These are phyloP conservation scores for Eudorina sp. DNA, from an alignment of 139 green algal genomes.

Conservation along the genomic window DNA sequence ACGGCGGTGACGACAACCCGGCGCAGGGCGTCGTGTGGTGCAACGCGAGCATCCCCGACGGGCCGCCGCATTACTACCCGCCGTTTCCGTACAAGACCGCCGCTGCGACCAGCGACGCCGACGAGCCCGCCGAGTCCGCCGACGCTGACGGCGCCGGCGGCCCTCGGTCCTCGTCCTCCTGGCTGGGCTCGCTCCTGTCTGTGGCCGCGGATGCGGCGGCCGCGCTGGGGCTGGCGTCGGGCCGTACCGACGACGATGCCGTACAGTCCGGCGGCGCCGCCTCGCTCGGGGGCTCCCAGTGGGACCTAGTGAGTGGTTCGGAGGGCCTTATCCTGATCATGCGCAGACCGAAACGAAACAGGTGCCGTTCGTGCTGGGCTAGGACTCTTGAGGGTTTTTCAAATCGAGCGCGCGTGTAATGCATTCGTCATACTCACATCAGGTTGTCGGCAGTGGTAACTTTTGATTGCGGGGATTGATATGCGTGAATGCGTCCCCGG, in stretches of 20 bases:
- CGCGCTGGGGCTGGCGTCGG: too few relatives aligned
- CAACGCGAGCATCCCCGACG: slow-evolving; percentile 22
- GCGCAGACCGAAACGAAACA: neutral
- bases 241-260: neutral
- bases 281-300: slow-evolving; percentile 2
- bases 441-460: too few relatives aligned
- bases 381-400: neutral
- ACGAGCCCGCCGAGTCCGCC: too few relatives aligned
- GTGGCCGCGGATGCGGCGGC: neutral
- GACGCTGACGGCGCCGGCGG: neutral
- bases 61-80: slow-evolving; percentile 1
- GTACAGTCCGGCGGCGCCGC: neutral
- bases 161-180: neutral
- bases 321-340: neutral
- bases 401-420: neutral
- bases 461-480: too few relatives aligned
- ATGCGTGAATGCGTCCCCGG: too few relatives aligned
- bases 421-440: too few relatives aligned
- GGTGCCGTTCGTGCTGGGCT: neutral
- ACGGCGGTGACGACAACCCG: neutral
- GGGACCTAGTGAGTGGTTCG: slow-evolving; percentile 17
- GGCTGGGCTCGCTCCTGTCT: neutral
- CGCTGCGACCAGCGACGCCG: too few relatives aligned
- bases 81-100: neutral
- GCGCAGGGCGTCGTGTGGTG: neutral